Conservation (phyloP, 495 filamentous ascomycete species). For the Letharia lupina region DNA sequence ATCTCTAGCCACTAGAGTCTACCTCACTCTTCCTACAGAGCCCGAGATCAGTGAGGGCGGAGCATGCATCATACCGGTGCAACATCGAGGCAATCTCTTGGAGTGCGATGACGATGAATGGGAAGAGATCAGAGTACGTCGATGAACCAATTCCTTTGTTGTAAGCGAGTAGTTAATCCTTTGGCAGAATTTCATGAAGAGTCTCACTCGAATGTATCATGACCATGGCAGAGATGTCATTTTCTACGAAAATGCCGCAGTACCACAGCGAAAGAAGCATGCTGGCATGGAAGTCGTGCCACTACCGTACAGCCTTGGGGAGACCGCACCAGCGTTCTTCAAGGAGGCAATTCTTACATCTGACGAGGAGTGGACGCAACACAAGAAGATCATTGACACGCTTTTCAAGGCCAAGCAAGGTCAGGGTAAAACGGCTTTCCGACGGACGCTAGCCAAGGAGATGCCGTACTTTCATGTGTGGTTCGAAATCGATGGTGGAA, state of each 20-base stretch:
- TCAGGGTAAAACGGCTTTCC: conserved; percentile 73
- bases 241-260: conserved; percentile 95
- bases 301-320: conserved; percentile 76
- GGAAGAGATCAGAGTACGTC: conserved; percentile 73
- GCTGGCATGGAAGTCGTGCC: conserved; percentile 82
- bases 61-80: conserved; percentile 80
- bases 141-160: not conserved
- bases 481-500: conserved; percentile 85
- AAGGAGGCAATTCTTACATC: conserved; percentile 81
- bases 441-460: conserved; percentile 78
- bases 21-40: conserved; percentile 79
- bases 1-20: conserved; percentile 81
- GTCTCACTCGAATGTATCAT: conserved; percentile 84
- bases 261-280: conserved; percentile 68
- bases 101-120: conserved; percentile 99
- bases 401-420: conserved; percentile 58
- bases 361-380: conserved; percentile 92
- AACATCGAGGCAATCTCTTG: conserved; percentile 80
- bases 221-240: conserved; percentile 82
- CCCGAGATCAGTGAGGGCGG: conserved; percentile 80
- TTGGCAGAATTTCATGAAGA: conserved; percentile 87
- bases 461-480: conserved; percentile 99
- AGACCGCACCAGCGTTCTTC: conserved; percentile 91
- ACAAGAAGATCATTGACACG: conserved; percentile 89
- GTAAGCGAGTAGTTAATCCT: not conserved